Evolutionary conservation across 345 rosid species (phyloP), one percentile per base, ranked within the genome.

Genomic region (Syzygium jambos): DNA sequence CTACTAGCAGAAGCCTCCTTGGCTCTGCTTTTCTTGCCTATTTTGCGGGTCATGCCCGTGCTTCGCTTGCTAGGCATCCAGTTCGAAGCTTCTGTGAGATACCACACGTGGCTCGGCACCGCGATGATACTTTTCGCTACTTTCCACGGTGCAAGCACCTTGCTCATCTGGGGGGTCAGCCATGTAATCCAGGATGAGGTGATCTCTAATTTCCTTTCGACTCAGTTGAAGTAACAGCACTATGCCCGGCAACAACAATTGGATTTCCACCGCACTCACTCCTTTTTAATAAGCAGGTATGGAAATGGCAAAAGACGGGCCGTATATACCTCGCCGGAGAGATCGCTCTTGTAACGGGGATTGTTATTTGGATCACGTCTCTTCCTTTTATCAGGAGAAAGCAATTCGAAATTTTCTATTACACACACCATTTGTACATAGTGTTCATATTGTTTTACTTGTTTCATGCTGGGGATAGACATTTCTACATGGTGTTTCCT

Each of bases 391-490:
- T 97, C 88, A 93, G 98, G 84, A 94, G 98, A 91, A 94, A 85
- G 57, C 93, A 85, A 86, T 97, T 97, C 86, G 98, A 97, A 87
- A 78, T 95, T 49, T 95, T 95, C 90, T 97, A 95, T 87, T 95
- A 91, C 90, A 93, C 94, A 3, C 99, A 96, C 89, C 98, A 96
- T 90, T 90, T 95, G 51, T 95, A 95, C 92, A 86, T 91, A 38
- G 46, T 94, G 61, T 97, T 97, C 92, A 89, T 97, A 68, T 87
- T 94, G 55, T 90, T 94, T 88, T 97, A 93, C 95, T 86, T 97
- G 94, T 92, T 97, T 88, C 99, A 97, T 92, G 95, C 90, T 22
- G 99, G 98, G 84, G 98, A 97, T 89, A 91, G 98, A 52, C 99
- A 97, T 90, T 94, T 95, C 90, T 97, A 95, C 63, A 86, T 87